These are phyloP conservation scores for Nakataea oryzae DNA, from an alignment of 2,329 filamentous ascomycete genomes.

Conservation along the genomic window DNA sequence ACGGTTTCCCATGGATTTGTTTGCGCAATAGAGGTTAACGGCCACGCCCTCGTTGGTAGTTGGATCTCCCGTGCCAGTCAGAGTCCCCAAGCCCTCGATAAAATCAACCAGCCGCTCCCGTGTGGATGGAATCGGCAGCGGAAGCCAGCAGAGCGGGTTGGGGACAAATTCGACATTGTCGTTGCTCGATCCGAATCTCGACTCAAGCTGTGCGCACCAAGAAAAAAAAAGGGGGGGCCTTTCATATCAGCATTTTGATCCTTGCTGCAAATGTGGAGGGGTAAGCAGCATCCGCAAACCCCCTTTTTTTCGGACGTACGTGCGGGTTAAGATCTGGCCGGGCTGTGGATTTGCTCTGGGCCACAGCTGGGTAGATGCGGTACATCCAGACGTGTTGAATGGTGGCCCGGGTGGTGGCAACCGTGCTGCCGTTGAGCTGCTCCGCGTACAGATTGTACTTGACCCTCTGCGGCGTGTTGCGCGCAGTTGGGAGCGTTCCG, in stretches of 20 bases:
- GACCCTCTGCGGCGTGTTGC: constrained; percentile 33
- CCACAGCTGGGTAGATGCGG: constrained; percentile 20
- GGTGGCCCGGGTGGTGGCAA: constrained; percentile 17
- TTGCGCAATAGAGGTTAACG: constrained; percentile 35
- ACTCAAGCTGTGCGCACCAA: constrained; percentile 20
- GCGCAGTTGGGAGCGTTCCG: constrained; percentile 30
- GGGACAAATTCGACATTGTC: constrained; percentile 31
- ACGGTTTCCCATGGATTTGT: constrained; percentile 31
- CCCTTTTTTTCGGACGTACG: neutral
- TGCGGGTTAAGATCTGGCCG: neutral
- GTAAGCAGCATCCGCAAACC: too few relatives aligned
- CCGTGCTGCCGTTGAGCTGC: constrained; percentile 33
- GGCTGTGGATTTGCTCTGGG: constrained; percentile 11
- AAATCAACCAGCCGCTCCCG: constrained; percentile 26
- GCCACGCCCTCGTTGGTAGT: constrained; percentile 36
- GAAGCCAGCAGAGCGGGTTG: constrained; percentile 34
- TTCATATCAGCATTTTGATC: neutral
- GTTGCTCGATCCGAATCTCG: constrained; percentile 35
- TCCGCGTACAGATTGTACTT: constrained; percentile 31
- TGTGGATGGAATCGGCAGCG: constrained; percentile 20
- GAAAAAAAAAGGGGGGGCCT: too few relatives aligned
- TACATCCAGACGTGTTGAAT: constrained; percentile 24
- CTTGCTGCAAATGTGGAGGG: too few relatives aligned
- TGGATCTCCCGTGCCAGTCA: constrained; percentile 38
- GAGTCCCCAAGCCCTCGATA: constrained; percentile 33